Conservation (phyloP, 768 basidiomycete genomes). For the Pisolithus orientalis region DNA sequence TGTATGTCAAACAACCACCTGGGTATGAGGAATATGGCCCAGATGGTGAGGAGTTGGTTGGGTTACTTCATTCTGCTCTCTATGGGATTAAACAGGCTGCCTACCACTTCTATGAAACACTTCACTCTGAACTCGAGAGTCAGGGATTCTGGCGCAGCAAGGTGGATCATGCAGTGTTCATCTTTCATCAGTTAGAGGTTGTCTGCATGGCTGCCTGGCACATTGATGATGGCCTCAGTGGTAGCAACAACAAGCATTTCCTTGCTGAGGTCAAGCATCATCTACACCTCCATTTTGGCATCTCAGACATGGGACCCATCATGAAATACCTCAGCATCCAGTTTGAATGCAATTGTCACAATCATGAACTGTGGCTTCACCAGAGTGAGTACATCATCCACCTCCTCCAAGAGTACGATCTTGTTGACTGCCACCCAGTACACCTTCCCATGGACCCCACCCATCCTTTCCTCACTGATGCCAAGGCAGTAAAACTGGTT, state of each 20-base stretch:
- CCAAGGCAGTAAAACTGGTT: background rate
- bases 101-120: no score
- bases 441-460: background rate
- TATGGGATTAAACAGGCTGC: no score
- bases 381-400: no score
- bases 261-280: slow-evolving; percentile 3
- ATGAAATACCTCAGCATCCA: no score
- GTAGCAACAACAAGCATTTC: background rate
- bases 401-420: no score
- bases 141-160: background rate
- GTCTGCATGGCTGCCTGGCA: slow-evolving; percentile 10
- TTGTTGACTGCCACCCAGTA: background rate
- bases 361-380: no score
- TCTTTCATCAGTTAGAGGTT: background rate
- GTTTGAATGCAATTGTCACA: no score
- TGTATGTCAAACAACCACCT: slow-evolving; percentile 34
- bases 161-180: background rate
- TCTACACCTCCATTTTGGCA: background rate
- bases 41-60: background rate
- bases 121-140: background rate
- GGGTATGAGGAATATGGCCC: slow-evolving; percentile 17
- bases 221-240: slow-evolving; percentile 1
- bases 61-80: background rate
- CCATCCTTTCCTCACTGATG: background rate
- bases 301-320: background rate